Conservation (phyloP, 2,329 filamentous ascomycete species). For the Leptographium galeiforme region DNA sequence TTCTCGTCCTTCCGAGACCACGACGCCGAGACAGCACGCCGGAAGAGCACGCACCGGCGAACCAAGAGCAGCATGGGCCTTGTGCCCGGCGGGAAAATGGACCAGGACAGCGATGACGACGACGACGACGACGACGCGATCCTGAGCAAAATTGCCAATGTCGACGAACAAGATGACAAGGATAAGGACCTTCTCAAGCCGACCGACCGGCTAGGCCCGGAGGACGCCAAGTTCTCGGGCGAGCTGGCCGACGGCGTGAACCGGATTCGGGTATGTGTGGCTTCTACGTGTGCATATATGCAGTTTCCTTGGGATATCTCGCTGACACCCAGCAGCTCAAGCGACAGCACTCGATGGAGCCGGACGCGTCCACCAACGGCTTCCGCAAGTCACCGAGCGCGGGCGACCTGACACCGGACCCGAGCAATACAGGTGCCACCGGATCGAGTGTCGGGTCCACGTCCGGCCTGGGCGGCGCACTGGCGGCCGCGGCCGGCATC, state of each 20-base stretch:
- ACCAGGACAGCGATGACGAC: slow-evolving; percentile 61
- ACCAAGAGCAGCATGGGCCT: slow-evolving; percentile 25
- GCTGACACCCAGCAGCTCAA: slow-evolving; percentile 46
- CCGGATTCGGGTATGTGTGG: slow-evolving; percentile 57
- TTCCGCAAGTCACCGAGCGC: slow-evolving; percentile 32
- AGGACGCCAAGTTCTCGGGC: slow-evolving; percentile 58
- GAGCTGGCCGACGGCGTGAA: slow-evolving; percentile 71
- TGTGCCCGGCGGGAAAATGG: slow-evolving; percentile 31
- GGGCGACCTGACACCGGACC: slow-evolving; percentile 19
- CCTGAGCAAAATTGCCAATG: slow-evolving; percentile 48
- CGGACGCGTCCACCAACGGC: slow-evolving; percentile 29
- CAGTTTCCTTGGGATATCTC: slow-evolving; percentile 10
- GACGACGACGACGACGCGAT: slow-evolving; percentile 42
- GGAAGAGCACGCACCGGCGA: slow-evolving; percentile 46
- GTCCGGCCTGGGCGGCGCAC: slow-evolving; percentile 4
- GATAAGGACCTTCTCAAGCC: slow-evolving; percentile 34
- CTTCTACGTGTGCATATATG: neutral
- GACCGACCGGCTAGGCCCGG: slow-evolving; percentile 44
- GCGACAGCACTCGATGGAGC: slow-evolving; percentile 64
- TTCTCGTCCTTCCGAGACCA: slow-evolving; percentile 79
- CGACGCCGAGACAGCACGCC: slow-evolving; percentile 38
- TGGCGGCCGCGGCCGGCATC: slow-evolving; percentile 9
- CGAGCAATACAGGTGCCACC: slow-evolving; percentile 22
- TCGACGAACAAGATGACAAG: slow-evolving; percentile 27
- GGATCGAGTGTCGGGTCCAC: slow-evolving; percentile 10